Evolutionary conservation across 805 yeast genomes (phyloP).

Genomic region (Saturnispora gosingensis): DNA sequence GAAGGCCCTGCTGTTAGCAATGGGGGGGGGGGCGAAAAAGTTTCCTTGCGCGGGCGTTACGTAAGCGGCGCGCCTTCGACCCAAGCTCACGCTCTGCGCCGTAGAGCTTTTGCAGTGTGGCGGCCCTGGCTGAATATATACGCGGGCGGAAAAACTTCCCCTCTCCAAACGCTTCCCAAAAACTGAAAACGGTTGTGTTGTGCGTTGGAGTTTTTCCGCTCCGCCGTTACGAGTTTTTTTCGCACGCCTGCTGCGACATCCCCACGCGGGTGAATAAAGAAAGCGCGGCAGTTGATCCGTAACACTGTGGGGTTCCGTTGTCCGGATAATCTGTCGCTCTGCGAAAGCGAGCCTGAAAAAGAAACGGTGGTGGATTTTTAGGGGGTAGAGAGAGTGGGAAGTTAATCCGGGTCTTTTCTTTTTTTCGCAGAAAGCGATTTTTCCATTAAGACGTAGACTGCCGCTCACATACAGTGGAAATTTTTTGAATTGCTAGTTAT

Average conservation of each 20-base stretch:
- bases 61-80: no score
- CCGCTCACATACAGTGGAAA: not conserved
- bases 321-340: not conserved
- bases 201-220: not conserved
- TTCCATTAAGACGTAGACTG: not conserved
- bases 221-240: not conserved
- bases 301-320: constrained; percentile 1
- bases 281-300: not conserved
- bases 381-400: not conserved
- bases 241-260: not conserved
- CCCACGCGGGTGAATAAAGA: not conserved
- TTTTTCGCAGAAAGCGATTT: not conserved
- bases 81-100: no score
- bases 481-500: not conserved
- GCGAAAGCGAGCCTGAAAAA: not conserved
- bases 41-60: no score
- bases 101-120: no score
- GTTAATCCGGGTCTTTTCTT: not conserved
- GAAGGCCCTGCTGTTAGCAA: no score
- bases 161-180: no score
- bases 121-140: no score
- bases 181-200: no score
- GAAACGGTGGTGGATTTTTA: not conserved
- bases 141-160: no score
- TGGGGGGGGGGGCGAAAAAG: no score